Percentiles rank a stretch among this genome's conserved stretches.
phyloP scores from a whole-genome alignment of 2,329 filamentous ascomycete genomes.

The Fusarium cyanostomum region DNA sequence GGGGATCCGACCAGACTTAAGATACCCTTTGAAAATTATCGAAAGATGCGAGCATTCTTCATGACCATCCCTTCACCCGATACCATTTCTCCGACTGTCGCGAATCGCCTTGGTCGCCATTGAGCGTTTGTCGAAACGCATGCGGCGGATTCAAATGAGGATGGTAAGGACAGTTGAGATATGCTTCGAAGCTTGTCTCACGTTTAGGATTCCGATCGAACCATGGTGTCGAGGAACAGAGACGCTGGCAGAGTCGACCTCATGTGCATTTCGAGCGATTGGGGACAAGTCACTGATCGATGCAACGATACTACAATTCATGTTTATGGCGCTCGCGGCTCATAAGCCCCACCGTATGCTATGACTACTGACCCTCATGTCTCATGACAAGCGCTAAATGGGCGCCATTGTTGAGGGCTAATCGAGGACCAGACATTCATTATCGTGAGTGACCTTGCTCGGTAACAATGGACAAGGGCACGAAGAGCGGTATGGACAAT shows the following conservation, averaged over 20 bases:
- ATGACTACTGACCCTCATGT: background rate
- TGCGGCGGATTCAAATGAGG: no score
- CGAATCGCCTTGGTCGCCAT: background rate
- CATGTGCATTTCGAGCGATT: background rate
- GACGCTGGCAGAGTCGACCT: background rate
- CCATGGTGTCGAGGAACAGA: background rate
- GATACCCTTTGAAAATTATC: conserved; percentile 6
- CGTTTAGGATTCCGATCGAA: background rate
- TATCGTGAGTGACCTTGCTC: background rate
- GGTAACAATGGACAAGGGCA: background rate
- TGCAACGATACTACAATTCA: background rate
- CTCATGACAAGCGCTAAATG: background rate
- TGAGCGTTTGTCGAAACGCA: background rate
- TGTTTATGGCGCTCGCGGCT: no score
- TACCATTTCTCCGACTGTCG: background rate
- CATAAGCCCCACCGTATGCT: background rate
- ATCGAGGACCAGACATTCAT: background rate
- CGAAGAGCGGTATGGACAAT: background rate
- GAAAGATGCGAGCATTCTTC: conserved; percentile 1
- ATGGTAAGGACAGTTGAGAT: background rate
- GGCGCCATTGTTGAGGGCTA: background rate
- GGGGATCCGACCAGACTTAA: background rate
- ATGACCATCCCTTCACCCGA: background rate
- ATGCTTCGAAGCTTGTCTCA: background rate
- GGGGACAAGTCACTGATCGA: background rate